Conservation (phyloP, 306 rosid species). For the Trifolium repens region DNA sequence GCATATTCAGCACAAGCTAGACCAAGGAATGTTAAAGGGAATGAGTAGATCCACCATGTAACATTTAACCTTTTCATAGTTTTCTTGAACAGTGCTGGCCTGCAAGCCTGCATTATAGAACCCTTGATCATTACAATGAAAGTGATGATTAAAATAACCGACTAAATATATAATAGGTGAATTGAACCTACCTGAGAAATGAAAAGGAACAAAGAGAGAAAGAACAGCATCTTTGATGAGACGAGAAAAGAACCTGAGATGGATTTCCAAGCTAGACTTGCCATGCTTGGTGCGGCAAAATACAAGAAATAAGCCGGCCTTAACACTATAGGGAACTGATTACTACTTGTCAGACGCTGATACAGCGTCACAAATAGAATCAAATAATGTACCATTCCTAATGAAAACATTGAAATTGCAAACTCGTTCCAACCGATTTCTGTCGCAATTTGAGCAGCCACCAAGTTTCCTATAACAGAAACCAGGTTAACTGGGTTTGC, state of each 20-base stretch:
- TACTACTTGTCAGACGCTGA: conserved; percentile 50
- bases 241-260: conserved; percentile 48
- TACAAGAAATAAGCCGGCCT: conserved; percentile 59
- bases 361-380: conserved; percentile 55
- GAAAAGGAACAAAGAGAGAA: conserved; percentile 58
- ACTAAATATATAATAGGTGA: not conserved
- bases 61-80: conserved; percentile 51
- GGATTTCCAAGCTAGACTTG: conserved; percentile 63
- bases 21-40: conserved; percentile 55
- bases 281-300: conserved; percentile 64
- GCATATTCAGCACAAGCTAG: conserved; percentile 59
- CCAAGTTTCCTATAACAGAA: conserved; percentile 58
- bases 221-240: conserved; percentile 61
- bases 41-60: conserved; percentile 60
- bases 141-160: not conserved
- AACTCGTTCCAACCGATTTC: conserved; percentile 59
- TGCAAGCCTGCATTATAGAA: conserved; percentile 44
- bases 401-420: conserved; percentile 52
- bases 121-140: not conserved
- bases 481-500: conserved; percentile 61
- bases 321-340: conserved; percentile 42
- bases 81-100: conserved; percentile 61
- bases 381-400: conserved; percentile 53
- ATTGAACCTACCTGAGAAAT: conserved; percentile 50
- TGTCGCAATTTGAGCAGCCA: conserved; percentile 52